phyloP scores from a whole-genome alignment of 192 early-diverging fungal species.

The Glomus cerebriforme region DNA sequence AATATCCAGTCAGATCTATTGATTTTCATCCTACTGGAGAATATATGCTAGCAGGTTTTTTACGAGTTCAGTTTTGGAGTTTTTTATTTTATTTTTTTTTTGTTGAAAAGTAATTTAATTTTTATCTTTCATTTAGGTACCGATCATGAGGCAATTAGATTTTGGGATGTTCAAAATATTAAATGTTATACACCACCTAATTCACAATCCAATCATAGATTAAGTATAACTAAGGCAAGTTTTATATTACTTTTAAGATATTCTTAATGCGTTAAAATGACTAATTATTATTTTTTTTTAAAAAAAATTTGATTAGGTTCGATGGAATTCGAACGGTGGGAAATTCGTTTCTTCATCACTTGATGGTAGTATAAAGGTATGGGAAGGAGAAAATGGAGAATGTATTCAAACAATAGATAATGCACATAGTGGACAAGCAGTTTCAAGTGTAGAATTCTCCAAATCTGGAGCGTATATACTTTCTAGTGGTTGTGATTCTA shows the following conservation, averaged over 20 bases:
- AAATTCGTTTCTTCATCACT: constrained; percentile 76
- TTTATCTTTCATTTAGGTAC: constrained; percentile 48
- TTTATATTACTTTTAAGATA: background rate
- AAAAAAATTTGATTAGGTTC: constrained; percentile 57
- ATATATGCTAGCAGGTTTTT: constrained; percentile 68
- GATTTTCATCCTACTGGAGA: constrained; percentile 94
- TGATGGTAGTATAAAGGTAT: constrained; percentile 87
- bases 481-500: constrained; percentile 77
- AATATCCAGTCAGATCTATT: constrained; percentile 75
- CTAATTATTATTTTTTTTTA: constrained; percentile 14
- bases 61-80: too few relatives aligned
- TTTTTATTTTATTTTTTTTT: background rate
- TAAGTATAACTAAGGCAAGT: constrained; percentile 48
- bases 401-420: constrained; percentile 74
- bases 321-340: constrained; percentile 66
- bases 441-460: constrained; percentile 75
- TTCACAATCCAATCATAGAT: constrained; percentile 49
- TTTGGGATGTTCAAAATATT: constrained; percentile 84
- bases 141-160: constrained; percentile 76
- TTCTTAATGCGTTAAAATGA: background rate
- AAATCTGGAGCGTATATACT: constrained; percentile 75
- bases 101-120: background rate
- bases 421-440: constrained; percentile 77
- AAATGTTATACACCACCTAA: constrained; percentile 75
- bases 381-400: constrained; percentile 78